These are phyloP conservation scores for Hypseocharis bilobata DNA, from an alignment of 441 rosid species.

Conservation along the genomic window DNA sequence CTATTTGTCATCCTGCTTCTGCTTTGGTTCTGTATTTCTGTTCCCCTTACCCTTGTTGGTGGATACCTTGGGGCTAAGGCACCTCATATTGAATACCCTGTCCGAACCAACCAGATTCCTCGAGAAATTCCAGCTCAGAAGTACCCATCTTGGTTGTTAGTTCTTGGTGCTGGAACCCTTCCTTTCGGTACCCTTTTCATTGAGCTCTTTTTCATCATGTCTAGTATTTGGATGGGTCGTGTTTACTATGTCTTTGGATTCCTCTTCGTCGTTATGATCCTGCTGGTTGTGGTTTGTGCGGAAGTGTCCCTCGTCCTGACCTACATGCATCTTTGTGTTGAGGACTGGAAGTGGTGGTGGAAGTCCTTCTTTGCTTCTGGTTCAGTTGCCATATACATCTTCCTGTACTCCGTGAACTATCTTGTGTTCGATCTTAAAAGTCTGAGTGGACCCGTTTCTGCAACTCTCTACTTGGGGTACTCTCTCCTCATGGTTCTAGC, in stretches of 20 bases:
- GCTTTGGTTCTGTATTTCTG: slow-evolving; percentile 71
- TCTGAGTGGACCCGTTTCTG: slow-evolving; percentile 70
- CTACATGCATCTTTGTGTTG: slow-evolving; percentile 71
- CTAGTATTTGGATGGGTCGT: slow-evolving; percentile 73
- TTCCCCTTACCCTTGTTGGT: slow-evolving; percentile 65
- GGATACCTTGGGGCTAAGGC: slow-evolving; percentile 69
- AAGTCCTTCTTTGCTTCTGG: slow-evolving; percentile 79
- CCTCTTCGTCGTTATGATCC: slow-evolving; percentile 56
- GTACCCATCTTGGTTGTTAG: slow-evolving; percentile 68
- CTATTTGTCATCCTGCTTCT: slow-evolving; percentile 43
- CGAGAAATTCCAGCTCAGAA: slow-evolving; percentile 69
- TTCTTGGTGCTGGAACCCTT: slow-evolving; percentile 64
- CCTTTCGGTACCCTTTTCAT: slow-evolving; percentile 69
- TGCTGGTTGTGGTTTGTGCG: slow-evolving; percentile 67
- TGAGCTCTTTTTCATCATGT: slow-evolving; percentile 74
- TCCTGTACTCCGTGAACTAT: slow-evolving; percentile 61
- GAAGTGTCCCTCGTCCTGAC: slow-evolving; percentile 69
- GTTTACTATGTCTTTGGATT: slow-evolving; percentile 68
- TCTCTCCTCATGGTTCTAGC: slow-evolving; percentile 72
- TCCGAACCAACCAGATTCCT: slow-evolving; percentile 70
- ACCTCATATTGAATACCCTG: slow-evolving; percentile 64
- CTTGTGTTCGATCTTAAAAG: slow-evolving; percentile 67
- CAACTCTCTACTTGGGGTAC: slow-evolving; percentile 65
- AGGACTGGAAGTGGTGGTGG: slow-evolving; percentile 94
- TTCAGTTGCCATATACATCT: slow-evolving; percentile 70